These are phyloP conservation scores for Crithidia acanthocephali DNA, from an alignment of 208 protist genomes.

Conservation along the genomic window DNA sequence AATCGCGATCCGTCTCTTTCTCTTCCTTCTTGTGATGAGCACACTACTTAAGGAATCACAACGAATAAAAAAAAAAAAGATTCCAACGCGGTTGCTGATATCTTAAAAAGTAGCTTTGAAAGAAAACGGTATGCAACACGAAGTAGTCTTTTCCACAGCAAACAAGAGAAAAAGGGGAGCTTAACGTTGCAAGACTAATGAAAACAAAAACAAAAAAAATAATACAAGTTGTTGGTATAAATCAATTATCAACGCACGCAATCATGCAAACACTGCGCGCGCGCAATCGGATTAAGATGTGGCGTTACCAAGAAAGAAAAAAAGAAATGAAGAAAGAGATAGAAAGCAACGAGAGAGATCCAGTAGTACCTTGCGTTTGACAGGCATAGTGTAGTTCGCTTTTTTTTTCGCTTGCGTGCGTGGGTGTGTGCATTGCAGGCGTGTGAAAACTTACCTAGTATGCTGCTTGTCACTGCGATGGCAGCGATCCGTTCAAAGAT, in stretches of 20 bases:
- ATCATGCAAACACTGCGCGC: slow-evolving; percentile 1
- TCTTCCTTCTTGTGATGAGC: not conserved
- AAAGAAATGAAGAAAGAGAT: slow-evolving; percentile 2
- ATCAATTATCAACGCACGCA: slow-evolving; percentile 8
- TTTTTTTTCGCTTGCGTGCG: too few relatives aligned
- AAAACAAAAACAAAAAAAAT: slow-evolving; percentile 12
- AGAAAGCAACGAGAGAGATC: not conserved
- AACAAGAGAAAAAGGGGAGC: not conserved
- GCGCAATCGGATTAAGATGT: too few relatives aligned
- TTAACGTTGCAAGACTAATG: not conserved
- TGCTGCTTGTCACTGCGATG: too few relatives aligned
- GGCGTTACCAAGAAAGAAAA: slow-evolving; percentile 5
- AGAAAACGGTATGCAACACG: not conserved
- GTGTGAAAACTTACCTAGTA: too few relatives aligned
- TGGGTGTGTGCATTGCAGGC: too few relatives aligned
- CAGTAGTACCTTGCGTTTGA: not conserved
- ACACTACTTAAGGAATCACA: too few relatives aligned
- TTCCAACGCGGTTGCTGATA: too few relatives aligned
- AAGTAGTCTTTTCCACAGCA: not conserved
- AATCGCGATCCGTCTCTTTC: not conserved
- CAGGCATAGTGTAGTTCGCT: too few relatives aligned
- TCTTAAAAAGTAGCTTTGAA: too few relatives aligned
- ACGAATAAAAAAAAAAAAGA: not conserved
- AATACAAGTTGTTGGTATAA: not conserved
- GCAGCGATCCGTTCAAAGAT: too few relatives aligned